Evolutionary conservation across 345 rosid genomes (phyloP).

Genomic region (Isatis tinctoria): DNA sequence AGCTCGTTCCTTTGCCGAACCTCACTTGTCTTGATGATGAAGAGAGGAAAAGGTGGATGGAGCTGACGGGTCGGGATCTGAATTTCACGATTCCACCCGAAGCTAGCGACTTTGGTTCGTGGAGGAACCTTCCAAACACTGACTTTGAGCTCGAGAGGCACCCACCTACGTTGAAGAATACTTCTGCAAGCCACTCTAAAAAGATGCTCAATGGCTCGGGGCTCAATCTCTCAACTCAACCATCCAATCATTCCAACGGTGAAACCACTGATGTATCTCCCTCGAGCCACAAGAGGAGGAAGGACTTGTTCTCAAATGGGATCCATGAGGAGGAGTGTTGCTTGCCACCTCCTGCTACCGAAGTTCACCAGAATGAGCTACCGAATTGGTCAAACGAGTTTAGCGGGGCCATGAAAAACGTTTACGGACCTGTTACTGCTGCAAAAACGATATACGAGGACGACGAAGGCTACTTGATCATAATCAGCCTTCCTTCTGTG

Average conservation of each 20-base stretch:
- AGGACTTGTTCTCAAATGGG: conserved; percentile 66
- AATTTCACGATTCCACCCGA: conserved; percentile 73
- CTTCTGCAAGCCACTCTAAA: conserved; percentile 52
- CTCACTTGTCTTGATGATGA: conserved; percentile 76
- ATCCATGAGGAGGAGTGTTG: conserved; percentile 52
- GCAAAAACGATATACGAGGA: conserved; percentile 93
- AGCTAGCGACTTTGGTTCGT: conserved; percentile 86
- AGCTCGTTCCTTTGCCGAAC: conserved; percentile 70
- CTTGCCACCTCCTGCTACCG: conserved; percentile 44
- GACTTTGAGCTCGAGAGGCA: conserved; percentile 92
- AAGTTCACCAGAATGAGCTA: conserved; percentile 54
- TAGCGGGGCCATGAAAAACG: conserved; percentile 79
- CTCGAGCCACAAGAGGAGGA: conserved; percentile 66
- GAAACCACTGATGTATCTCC: conserved; percentile 71
- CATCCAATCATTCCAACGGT: conserved; percentile 55
- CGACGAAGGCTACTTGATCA: conserved; percentile 70
- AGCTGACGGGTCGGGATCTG: conserved; percentile 85
- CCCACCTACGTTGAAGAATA: conserved; percentile 46
- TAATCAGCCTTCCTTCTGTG: conserved; percentile 84
- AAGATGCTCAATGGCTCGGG: conserved; percentile 84
- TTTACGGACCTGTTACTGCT: conserved; percentile 87
- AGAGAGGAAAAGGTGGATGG: conserved; percentile 85
- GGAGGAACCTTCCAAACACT: conserved; percentile 91
- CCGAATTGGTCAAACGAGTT: conserved; percentile 69
- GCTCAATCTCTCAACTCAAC: conserved; percentile 74